Conservation (phyloP, 2,329 filamentous ascomycete species). For the Nigrospora osmanthi region DNA sequence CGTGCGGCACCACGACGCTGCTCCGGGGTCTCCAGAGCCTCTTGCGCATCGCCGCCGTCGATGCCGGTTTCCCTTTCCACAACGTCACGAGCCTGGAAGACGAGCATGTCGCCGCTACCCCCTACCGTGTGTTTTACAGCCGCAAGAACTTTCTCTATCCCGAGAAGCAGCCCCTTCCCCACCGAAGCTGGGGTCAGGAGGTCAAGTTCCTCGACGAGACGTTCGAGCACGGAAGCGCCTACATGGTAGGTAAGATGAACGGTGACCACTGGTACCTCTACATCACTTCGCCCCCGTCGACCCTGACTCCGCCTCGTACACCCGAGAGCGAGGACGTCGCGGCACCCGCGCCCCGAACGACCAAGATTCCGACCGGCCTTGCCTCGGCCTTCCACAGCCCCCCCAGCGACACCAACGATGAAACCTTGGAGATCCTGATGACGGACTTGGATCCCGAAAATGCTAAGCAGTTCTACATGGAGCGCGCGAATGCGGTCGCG, state of each 20-base stretch:
- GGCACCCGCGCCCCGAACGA: slow-evolving; percentile 33
- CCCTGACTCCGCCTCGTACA: slow-evolving; percentile 75
- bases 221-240: slow-evolving; percentile 88
- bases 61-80: slow-evolving; percentile 83
- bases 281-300: slow-evolving; percentile 77
- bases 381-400: slow-evolving; percentile 24
- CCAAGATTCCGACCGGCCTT: slow-evolving; percentile 46
- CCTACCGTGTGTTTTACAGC: slow-evolving; percentile 96
- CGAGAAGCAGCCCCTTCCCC: slow-evolving; percentile 85
- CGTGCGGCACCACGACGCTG: slow-evolving; percentile 92
- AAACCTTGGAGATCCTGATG: slow-evolving; percentile 71
- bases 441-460: slow-evolving; percentile 62
- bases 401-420: slow-evolving; percentile 51
- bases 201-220: slow-evolving; percentile 87
- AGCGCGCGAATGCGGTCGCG: slow-evolving; percentile 79
- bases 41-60: slow-evolving; percentile 79
- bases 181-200: slow-evolving; percentile 96
- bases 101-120: slow-evolving; percentile 70
- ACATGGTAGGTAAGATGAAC: slow-evolving; percentile 99
- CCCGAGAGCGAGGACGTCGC: slow-evolving; percentile 45
- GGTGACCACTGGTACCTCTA: slow-evolving; percentile 99
- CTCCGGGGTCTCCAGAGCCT: slow-evolving; percentile 84
- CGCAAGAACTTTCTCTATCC: slow-evolving; percentile 98
- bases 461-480: slow-evolving; percentile 63
- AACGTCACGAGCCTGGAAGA: slow-evolving; percentile 59